phyloP scores from a whole-genome alignment of 2,329 filamentous ascomycete species.

The Aspergillus jensenii region DNA sequence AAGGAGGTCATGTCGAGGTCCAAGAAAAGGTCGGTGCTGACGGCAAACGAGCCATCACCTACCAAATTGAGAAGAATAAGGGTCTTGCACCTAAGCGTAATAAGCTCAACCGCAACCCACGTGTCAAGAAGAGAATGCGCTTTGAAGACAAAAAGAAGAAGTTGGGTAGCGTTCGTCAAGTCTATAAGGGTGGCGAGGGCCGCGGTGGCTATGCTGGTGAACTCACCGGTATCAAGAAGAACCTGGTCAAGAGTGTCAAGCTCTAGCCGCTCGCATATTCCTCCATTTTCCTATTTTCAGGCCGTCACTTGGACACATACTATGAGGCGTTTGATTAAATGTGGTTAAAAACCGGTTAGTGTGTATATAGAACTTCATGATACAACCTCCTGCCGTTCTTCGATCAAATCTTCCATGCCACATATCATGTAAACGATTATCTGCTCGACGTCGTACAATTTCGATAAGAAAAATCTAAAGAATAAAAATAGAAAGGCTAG shows the following conservation, averaged over 20 bases:
- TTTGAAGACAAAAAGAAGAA: constrained; percentile 98
- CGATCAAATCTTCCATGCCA: background rate
- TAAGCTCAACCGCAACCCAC: constrained; percentile 92
- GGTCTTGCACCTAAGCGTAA: constrained; percentile 83
- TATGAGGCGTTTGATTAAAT: constrained; percentile 18
- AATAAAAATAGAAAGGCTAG: background rate
- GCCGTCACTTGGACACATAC: constrained; percentile 15
- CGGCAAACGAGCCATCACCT: constrained; percentile 89
- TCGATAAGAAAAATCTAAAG: too few species aligned
- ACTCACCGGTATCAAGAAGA: constrained; percentile 90
- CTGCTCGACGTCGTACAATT: background rate
- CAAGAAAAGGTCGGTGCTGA: constrained; percentile 72
- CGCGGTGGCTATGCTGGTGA: constrained; percentile 88
- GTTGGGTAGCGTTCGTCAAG: constrained; percentile 77
- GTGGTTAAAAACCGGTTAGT: constrained; percentile 20
- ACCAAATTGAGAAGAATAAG: constrained; percentile 97
- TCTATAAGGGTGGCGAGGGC: constrained; percentile 83
- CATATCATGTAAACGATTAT: background rate
- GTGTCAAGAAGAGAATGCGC: constrained; percentile 98
- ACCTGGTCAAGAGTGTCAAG: constrained; percentile 89
- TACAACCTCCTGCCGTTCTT: constrained; percentile 9
- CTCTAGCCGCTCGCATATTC: constrained; percentile 53
- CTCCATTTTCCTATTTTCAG: constrained; percentile 12
- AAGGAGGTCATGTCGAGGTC: constrained; percentile 62
- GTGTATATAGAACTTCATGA: constrained; percentile 26